Base-by-base conservation (phyloP, 177 flowering plant genomes). In the Telopea speciosissima region DNA sequence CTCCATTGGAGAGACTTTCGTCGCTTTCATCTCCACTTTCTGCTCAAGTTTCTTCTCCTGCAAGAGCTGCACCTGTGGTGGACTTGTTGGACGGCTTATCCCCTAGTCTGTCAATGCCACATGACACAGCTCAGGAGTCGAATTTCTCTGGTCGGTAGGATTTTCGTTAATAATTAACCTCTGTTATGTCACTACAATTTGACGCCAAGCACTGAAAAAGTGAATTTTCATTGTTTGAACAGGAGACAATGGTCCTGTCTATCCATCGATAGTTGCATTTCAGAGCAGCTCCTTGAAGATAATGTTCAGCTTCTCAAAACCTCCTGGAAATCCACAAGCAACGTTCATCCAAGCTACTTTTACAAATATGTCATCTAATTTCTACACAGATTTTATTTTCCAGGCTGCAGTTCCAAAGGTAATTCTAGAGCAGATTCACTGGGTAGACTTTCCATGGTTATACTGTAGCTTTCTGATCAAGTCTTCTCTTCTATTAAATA, bases 381-480 rank as follows among this genome's bases (percentile, higher is more conserved):
- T 45, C 65, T 91, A 76, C 72, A 84, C 94, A 13, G 87, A 95
- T 82, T 89, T 95, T 72, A 70, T 91, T 67, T 95, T 95, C 80
- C 98, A 91, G 82, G 99, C 99, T 24, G 99, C 99, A 65, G 99
- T 95, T 72, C 99, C 99, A 10, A 95, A 95, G 98, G 99, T 95
- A 86, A 78, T 12, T n/a, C 52, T 23, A 68, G 31, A 14, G 9
- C 59, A 24, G 0, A 14, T 21, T 36, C 23, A 65, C 65, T 49
- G 59, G 26, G 16, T 65, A 33, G 62, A 33, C 61, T 56, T 72
- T 6, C 61, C 8, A 19, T 63, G 19, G 19, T 16, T 28, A 25
- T 62, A 25, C 7, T 63, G 22, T 63, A 19, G 42, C 40, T 8
- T 14, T 52, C 8, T 33, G 8, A 49, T 22, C 11, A 21, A 68